These are phyloP conservation scores for Hordeum marinum DNA, from an alignment of 176 grass and related monocot species.

Conservation along the genomic window DNA sequence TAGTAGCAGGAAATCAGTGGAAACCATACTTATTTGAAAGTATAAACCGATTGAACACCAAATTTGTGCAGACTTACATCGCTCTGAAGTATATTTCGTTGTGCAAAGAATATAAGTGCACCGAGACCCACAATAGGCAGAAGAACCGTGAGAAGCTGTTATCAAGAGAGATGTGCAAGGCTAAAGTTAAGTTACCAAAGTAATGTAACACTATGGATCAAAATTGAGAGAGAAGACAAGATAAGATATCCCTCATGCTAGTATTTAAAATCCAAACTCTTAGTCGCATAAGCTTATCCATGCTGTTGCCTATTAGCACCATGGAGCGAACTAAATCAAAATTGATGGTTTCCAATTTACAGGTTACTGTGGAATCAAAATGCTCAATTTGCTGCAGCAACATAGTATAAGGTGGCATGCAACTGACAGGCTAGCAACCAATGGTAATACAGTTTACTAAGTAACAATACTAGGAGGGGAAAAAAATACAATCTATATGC, in stretches of 20 bases:
- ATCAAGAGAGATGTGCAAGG: neutral
- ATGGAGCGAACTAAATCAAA: neutral
- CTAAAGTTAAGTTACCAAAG: slow-evolving; percentile 1
- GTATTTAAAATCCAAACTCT: neutral
- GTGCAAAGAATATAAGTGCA: slow-evolving; percentile 82
- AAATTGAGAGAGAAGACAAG: neutral
- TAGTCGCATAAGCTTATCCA: neutral
- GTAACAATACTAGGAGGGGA: neutral
- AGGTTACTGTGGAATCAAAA: neutral
- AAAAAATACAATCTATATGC: neutral
- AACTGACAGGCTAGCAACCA: neutral
- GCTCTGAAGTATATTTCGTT: slow-evolving; percentile 70
- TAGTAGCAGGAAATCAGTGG: neutral
- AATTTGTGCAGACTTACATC: slow-evolving; percentile 45
- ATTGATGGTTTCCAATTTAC: neutral
- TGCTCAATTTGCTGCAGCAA: neutral
- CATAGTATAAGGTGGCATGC: neutral
- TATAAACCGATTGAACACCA: neutral
- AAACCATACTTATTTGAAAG: neutral
- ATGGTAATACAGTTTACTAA: neutral
- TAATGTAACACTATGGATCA: neutral
- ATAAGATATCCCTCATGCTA: neutral
- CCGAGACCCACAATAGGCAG: slow-evolving; percentile 72
- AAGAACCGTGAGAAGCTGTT: slow-evolving; percentile 70
- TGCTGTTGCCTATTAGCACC: neutral